Base-by-base conservation (phyloP, 2,329 filamentous ascomycete genomes). In the Cladosporium sp. region DNA sequence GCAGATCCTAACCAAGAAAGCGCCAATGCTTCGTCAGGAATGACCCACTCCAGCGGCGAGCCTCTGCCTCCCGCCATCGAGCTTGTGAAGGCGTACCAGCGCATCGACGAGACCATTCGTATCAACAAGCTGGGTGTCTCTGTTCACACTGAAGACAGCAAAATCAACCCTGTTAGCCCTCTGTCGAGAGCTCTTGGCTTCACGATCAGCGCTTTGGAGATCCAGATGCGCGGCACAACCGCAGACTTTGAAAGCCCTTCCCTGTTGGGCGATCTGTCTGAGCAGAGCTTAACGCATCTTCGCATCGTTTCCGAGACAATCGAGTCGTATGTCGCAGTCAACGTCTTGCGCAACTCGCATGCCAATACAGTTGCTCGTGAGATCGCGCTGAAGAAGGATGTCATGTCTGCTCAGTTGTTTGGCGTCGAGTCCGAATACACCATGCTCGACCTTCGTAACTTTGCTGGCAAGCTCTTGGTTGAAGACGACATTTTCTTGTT, bases 261-360 rank as follows among this genome's bases (percentile, higher is more conserved):
- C 5, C 80, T 98, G 55, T 79, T 98, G 24, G 90, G 94, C 70
- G 93, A 90, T 73, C 90, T 98, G 61, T 90, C 95, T 0, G 90
- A 94, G 65, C 89, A 96, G 76, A 86, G 87, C 1, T 81, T 99
- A 67, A 95, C 92, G 1, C 93, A 98, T 76, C 83, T 99, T 32
- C 91, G 93, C 59, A 89, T 98, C 32, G 82, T 98, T 28, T 89
- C 92, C 1, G 95, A 97, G 80, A 98, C 93, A 1, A 90, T 92
- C 1, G 87, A 90, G 34, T 93, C 93, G 0, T 98, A 95, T 77
- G 86, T 93, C 64, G 87, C 92, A 1, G 84, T 96, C 66, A 91
- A 92, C 1, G 87, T 88, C 4, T 83, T 94, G 51, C 85, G 87
- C 59, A 83, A 85, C 24, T 11, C 61, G 8, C 51, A 47, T 32